phyloP scores from a whole-genome alignment of 2,329 filamentous ascomycete species.

The Paecilomyces formosus region DNA sequence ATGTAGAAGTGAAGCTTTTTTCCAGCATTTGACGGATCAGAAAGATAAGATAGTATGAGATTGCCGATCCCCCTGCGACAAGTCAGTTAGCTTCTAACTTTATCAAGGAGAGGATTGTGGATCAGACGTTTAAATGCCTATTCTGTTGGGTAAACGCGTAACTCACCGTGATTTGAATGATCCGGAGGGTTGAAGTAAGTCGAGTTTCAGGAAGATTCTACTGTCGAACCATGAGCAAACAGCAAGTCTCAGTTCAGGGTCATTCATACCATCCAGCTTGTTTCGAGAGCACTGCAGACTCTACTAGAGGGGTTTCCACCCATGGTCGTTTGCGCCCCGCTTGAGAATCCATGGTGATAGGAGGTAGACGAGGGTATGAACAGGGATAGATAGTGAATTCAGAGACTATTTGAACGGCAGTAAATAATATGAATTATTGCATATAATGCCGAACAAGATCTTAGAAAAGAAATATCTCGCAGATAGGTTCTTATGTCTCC shows the following conservation, averaged over 20 bases:
- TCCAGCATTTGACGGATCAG: slow-evolving; percentile 13
- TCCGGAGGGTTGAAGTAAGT: slow-evolving; percentile 70
- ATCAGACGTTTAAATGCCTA: neutral
- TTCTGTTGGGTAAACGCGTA: neutral
- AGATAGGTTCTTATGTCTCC: neutral
- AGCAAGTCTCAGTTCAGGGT: neutral
- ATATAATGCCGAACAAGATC: no score
- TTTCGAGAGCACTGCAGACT: slow-evolving; percentile 28
- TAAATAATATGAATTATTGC: no score
- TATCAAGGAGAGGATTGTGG: neutral
- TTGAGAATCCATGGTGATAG: neutral
- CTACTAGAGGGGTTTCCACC: slow-evolving; percentile 33
- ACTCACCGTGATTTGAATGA: slow-evolving; percentile 66
- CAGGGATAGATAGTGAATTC: neutral
- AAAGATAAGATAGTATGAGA: slow-evolving; percentile 21
- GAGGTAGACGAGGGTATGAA: neutral
- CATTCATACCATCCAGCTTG: slow-evolving; percentile 28
- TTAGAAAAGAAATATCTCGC: no score
- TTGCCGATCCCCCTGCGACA: slow-evolving; percentile 30
- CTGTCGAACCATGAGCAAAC: slow-evolving; percentile 23
- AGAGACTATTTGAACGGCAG: neutral
- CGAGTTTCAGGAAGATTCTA: slow-evolving; percentile 74
- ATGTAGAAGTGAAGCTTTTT: slow-evolving; percentile 61
- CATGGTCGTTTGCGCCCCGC: slow-evolving; percentile 20
- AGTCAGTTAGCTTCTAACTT: neutral